Evolutionary conservation across 768 basidiomycete genomes (phyloP), one percentile per base, ranked within the genome.

Genomic region (Psilocybe azurescens): DNA sequence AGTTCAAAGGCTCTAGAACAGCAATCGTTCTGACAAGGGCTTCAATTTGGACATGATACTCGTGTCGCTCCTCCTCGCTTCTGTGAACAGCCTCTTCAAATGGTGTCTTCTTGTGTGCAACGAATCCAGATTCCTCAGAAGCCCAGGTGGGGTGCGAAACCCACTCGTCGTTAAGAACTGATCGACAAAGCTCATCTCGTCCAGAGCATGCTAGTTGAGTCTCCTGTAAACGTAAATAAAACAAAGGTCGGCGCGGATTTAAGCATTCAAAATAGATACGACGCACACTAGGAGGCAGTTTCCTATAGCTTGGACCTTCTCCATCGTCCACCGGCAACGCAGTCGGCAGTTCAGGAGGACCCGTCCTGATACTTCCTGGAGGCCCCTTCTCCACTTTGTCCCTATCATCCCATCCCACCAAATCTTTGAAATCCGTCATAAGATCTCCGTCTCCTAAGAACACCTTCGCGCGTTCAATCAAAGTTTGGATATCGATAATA

Each of bases 131-230:
- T 72, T 97, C 95, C 73, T 99, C 97, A 20, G 95, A 96, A 8
- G 95, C 95, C 94, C 95, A 97, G 1, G 95, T 97, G 3, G 97
- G 97, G 74, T 99, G 97, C 13, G 97, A 97, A 10, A 99, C 95
- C 97, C 97, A 99, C 66, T 90, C 87, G 71, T 99, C 96, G 72
- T 99, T 99, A 50, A 99, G 84, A 30, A 99, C 95, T 32, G 94
- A 95, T 73, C 95, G 93, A 72, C 93, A 96, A 59, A 98, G 89
- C 63, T 94, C 88, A 69, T 98, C 96, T 30, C 97, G 89, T 10
- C 93, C 96, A 3, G 97, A 97, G 73, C 97, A 99, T 29, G 94
- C 92, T 18, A 98, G 77, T 44, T 86, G 83, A 65, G 90, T 86
- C 78, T 99, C 97, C 95, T 97, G 58, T 59, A 65, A 69, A 65